phyloP scores from a whole-genome alignment of 176 grass and related monocot species.

The Hordeum marinum region DNA sequence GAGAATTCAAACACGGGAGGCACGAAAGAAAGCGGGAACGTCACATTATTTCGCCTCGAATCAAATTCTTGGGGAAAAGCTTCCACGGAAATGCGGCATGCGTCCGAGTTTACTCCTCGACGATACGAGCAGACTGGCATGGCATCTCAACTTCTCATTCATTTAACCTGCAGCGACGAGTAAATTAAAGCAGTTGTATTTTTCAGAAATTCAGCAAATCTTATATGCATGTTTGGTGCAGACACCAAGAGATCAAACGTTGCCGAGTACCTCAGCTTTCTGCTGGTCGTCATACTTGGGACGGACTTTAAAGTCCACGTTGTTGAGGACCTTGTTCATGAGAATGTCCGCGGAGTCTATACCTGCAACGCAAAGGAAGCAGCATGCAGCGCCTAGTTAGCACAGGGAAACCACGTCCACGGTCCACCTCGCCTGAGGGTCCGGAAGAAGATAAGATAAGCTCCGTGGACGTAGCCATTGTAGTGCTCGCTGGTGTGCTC shows the following conservation, averaged over 20 bases:
- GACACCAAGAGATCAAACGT: not conserved
- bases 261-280: not conserved
- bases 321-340: conserved; percentile 18
- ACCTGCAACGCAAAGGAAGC: conserved; percentile 2
- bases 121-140: not conserved
- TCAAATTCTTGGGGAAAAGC: not conserved
- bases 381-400: not conserved
- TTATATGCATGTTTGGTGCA: not conserved
- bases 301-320: conserved; percentile 23
- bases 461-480: conserved; percentile 63
- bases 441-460: conserved; percentile 5
- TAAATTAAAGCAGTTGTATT: not conserved
- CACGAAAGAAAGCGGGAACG: not conserved
- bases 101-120: not conserved
- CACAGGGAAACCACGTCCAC: not conserved
- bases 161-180: not conserved
- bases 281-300: conserved; percentile 17
- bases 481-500: conserved; percentile 59
- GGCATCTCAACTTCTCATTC: not conserved
- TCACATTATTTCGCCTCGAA: not conserved
- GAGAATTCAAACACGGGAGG: not conserved
- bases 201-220: not conserved
- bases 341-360: conserved; percentile 43
- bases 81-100: not conserved
- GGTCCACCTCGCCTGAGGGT: not conserved